These are phyloP conservation scores for Solanum raphanifolium DNA, from an alignment of 257 asterid species.

Conservation along the genomic window DNA sequence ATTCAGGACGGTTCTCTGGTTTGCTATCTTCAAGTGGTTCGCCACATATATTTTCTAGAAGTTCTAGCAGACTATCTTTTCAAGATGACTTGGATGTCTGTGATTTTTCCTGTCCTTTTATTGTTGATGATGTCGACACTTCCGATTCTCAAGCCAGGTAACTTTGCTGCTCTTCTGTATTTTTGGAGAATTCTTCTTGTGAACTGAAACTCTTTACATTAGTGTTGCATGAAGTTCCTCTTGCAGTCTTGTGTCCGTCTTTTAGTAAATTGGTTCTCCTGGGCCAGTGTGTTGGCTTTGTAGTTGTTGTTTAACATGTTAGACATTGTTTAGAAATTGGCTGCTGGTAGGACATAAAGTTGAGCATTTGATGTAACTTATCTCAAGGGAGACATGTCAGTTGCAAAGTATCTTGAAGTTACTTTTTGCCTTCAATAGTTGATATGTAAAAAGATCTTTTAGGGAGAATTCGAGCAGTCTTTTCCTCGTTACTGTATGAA, in stretches of 20 bases:
- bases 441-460: background rate
- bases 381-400: background rate
- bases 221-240: background rate
- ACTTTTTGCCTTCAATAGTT: background rate
- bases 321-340: background rate
- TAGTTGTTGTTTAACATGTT: background rate
- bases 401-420: background rate
- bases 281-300: background rate
- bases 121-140: conserved; percentile 90
- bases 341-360: background rate
- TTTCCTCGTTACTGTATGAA: background rate
- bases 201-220: background rate
- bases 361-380: background rate
- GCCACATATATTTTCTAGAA: conserved; percentile 85
- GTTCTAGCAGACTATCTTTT: conserved; percentile 91
- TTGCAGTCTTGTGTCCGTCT: background rate
- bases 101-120: conserved; percentile 84
- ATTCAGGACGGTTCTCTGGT: conserved; percentile 93
- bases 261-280: background rate
- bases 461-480: background rate
- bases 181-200: background rate
- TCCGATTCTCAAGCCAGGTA: conserved; percentile 66
- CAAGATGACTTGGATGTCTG: conserved; percentile 85
- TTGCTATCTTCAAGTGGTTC: conserved; percentile 84
- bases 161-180: background rate